These are phyloP conservation scores for Euphorbia schlechtendalii DNA, from an alignment of 441 rosid genomes.

Conservation along the genomic window DNA sequence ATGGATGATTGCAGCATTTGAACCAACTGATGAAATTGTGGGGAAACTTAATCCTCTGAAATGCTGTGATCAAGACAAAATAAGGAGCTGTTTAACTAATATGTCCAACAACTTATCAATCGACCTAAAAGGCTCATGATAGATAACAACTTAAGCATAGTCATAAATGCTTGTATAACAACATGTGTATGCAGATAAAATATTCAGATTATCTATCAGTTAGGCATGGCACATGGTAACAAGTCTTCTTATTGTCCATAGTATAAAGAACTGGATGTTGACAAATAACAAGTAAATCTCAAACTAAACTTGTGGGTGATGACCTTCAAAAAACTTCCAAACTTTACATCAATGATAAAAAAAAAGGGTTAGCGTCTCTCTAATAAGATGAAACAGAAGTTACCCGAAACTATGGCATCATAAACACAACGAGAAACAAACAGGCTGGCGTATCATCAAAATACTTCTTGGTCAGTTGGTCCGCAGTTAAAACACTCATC, in stretches of 20 bases:
- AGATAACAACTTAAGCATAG: not conserved
- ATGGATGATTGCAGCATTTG: slow-evolving; percentile 93
- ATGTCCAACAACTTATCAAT: slow-evolving; percentile 4
- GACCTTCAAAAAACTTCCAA: not conserved
- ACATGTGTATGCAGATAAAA: not conserved
- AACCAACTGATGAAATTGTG: slow-evolving; percentile 89
- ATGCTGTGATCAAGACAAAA: slow-evolving; percentile 46
- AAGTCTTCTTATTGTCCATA: not conserved
- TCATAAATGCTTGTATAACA: not conserved
- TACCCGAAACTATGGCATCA: not conserved
- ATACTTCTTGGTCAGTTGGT: not conserved
- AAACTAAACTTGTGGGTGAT: not conserved
- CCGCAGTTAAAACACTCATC: no score
- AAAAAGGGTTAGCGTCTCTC: no score
- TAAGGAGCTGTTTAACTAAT: not conserved
- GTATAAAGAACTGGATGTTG: not conserved
- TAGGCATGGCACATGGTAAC: not conserved
- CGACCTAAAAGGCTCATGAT: not conserved
- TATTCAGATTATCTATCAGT: slow-evolving; percentile 3
- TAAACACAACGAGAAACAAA: not conserved
- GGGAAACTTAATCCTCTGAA: slow-evolving; percentile 94
- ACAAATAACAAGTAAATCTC: not conserved
- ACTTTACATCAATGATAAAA: not conserved
- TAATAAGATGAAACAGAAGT: no score
- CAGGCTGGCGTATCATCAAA: not conserved